Evolutionary conservation across 495 filamentous ascomycete species (phyloP).

Genomic region (Hyaloscypha bicolor): DNA sequence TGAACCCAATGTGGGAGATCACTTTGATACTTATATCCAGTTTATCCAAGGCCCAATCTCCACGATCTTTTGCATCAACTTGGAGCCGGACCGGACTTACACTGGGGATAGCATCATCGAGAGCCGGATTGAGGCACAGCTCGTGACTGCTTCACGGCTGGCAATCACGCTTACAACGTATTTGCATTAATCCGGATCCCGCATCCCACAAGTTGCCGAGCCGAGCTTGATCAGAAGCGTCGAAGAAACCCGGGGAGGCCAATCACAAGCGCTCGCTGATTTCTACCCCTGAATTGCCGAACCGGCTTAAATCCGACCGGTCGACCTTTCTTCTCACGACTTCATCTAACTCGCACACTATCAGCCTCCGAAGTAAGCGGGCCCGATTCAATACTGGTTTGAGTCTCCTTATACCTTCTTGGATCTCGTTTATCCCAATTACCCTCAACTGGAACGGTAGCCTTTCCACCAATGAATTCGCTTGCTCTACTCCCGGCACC

Average conservation of each 20-base stretch:
- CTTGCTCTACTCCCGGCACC: too few species aligned
- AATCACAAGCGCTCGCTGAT: background rate
- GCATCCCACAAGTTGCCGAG: background rate
- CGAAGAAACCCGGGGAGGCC: background rate
- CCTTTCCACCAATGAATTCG: too few species aligned
- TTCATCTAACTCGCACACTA: too few species aligned
- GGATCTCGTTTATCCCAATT: too few species aligned
- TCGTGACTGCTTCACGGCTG: background rate
- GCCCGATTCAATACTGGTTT: too few species aligned
- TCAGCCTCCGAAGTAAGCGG: too few species aligned
- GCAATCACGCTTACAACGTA: background rate
- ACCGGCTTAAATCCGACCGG: too few species aligned
- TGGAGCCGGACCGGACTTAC: background rate
- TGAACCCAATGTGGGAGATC: background rate
- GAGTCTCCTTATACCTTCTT: too few species aligned
- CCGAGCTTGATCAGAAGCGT: background rate
- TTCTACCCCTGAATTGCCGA: background rate
- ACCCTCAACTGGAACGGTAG: too few species aligned
- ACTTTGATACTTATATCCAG: background rate
- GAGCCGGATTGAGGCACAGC: background rate
- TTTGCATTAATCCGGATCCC: background rate
- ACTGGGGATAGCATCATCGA: background rate
- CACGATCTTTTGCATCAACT: background rate
- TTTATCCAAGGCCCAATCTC: background rate
- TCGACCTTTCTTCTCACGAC: too few species aligned